A percentile compares a stretch with the other conserved stretches of the same genome.
Conservation (phyloP, 129 eudicot genomes). For the Smallanthus sonchifolius region DNA sequence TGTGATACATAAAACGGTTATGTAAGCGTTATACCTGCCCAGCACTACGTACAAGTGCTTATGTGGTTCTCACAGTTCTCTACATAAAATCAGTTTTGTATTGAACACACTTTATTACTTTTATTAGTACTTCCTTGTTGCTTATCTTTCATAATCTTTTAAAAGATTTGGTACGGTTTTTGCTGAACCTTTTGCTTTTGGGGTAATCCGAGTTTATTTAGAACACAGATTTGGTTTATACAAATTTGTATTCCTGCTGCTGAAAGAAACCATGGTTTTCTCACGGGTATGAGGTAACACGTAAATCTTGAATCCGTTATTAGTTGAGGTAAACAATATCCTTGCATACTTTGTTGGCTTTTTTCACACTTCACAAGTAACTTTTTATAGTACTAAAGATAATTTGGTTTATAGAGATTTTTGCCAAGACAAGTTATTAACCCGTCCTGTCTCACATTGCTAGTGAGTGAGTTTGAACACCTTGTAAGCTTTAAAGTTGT, state of each 20-base stretch:
- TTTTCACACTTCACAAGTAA: neutral
- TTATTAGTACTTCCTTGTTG: conserved; percentile 30
- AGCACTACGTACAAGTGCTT: neutral
- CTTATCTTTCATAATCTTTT: conserved; percentile 27
- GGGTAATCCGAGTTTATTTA: conserved; percentile 33
- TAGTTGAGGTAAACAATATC: conserved; percentile 23
- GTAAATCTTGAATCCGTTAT: conserved; percentile 7
- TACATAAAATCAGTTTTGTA: neutral
- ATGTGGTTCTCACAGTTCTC: neutral
- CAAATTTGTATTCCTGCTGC: conserved; percentile 52
- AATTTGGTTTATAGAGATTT: conserved; percentile 2
- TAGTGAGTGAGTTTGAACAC: neutral
- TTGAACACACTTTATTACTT: neutral
- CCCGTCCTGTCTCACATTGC: neutral
- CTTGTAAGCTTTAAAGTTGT: neutral
- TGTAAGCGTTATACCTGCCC: neutral
- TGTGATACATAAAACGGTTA: neutral
- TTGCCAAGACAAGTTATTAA: neutral
- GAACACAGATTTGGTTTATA: conserved; percentile 35
- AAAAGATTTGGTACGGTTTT: conserved; percentile 25
- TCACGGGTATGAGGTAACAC: conserved; percentile 31
- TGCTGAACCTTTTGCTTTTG: conserved; percentile 35
- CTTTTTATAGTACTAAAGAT: neutral
- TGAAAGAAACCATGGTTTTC: conserved; percentile 42
- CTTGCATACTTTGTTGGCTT: conserved; percentile 4